Conservation (phyloP, 2,329 filamentous ascomycete species). For the Phaeosphaeria sp. region DNA sequence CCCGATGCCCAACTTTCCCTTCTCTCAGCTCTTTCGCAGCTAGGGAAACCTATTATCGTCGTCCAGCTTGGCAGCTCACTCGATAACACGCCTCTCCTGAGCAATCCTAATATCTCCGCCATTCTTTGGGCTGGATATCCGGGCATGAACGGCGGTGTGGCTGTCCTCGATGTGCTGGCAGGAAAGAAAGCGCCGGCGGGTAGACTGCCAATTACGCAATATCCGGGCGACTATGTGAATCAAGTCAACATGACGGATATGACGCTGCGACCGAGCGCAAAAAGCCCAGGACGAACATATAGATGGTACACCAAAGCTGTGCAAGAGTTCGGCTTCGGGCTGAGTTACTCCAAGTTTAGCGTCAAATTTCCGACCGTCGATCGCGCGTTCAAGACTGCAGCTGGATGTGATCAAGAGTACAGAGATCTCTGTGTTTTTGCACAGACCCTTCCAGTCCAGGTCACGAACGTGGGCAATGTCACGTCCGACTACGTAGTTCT, state of each 20-base stretch:
- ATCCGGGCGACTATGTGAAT: not conserved
- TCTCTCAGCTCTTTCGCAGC: not conserved
- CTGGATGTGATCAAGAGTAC: not conserved
- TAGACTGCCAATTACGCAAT: not conserved
- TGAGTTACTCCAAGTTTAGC: not conserved
- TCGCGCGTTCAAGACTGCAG: not conserved
- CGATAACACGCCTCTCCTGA: not conserved
- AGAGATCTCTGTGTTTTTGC: not conserved
- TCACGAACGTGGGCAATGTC: not conserved
- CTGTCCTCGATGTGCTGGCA: not conserved
- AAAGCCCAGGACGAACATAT: not conserved
- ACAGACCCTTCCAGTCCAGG: not conserved
- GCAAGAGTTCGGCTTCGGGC: not conserved
- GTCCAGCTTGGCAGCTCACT: not conserved
- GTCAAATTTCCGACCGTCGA: not conserved
- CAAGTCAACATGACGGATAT: not conserved
- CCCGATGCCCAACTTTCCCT: not conserved
- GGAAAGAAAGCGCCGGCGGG: not conserved
- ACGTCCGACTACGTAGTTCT: not conserved
- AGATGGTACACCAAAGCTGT: not conserved
- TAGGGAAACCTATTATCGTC: not conserved
- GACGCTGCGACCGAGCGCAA: not conserved
- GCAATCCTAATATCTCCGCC: not conserved
- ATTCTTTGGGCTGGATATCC: not conserved
- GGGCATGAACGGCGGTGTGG: not conserved